Percentiles rank a stretch among this genome's conserved stretches.
Evolutionary conservation across 176 grass and related monocot species (phyloP).

Genomic region (Aegilops speltoides): DNA sequence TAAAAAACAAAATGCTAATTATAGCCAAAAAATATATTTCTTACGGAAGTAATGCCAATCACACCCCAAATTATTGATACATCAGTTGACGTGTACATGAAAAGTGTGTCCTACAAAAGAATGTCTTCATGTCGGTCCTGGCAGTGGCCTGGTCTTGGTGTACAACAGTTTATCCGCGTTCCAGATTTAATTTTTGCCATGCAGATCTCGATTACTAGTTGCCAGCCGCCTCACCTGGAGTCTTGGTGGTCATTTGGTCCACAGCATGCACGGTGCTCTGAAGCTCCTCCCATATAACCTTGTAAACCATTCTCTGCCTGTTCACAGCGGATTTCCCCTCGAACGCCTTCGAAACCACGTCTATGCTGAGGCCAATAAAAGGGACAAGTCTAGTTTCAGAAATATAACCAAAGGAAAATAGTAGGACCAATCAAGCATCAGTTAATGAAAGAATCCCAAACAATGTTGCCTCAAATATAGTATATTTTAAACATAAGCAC

Average conservation of each 20-base stretch:
- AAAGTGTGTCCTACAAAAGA: constrained; percentile 11
- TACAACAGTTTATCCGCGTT: constrained; percentile 8
- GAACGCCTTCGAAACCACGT: constrained; percentile 79
- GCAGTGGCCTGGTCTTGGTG: background rate
- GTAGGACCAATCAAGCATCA: background rate
- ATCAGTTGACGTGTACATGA: constrained; percentile 2
- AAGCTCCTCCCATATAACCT: constrained; percentile 97
- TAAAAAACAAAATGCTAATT: background rate
- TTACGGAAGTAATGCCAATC: background rate
- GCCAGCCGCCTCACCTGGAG: constrained; percentile 57
- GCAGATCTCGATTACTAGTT: constrained; percentile 17
- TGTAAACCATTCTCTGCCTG: constrained; percentile 97
- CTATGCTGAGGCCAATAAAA: constrained; percentile 57
- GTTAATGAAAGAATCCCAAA: background rate
- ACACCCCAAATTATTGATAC: background rate
- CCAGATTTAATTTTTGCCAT: background rate
- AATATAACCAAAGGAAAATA: background rate
- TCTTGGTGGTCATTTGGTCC: constrained; percentile 90
- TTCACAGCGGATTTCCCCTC: constrained; percentile 83
- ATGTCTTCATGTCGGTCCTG: background rate
- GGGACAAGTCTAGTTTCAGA: constrained; percentile 13
- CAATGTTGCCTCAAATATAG: background rate
- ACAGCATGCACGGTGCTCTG: constrained; percentile 88
- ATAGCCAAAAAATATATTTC: background rate
- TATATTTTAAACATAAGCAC: background rate